phyloP scores from a whole-genome alignment of 306 rosid species.

The Senna tora region DNA sequence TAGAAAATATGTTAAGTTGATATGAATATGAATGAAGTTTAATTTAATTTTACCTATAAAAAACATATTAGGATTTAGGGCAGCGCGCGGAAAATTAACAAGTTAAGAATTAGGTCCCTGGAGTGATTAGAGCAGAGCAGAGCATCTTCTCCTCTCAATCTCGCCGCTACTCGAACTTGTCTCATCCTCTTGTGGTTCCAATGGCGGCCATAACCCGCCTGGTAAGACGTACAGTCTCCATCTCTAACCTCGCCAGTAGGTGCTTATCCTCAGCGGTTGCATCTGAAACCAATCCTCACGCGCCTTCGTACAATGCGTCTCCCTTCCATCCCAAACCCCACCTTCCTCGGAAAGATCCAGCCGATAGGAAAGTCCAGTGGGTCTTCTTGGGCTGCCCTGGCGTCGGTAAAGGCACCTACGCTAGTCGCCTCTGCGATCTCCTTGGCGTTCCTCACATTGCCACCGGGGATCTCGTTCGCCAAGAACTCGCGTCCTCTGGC shows the following conservation, averaged over 20 bases:
- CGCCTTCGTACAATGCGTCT: slow-evolving; percentile 36
- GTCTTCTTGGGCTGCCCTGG: slow-evolving; percentile 90
- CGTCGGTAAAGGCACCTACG: slow-evolving; percentile 93
- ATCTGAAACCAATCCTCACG: slow-evolving; percentile 42
- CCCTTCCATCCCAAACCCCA: slow-evolving; percentile 38
- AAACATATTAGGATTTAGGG: too few species aligned
- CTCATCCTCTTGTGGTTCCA: slow-evolving; percentile 22
- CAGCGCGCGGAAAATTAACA: too few species aligned
- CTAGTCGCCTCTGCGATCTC: slow-evolving; percentile 81
- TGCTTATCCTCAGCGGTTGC: slow-evolving; percentile 45
- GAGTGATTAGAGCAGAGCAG: background rate
- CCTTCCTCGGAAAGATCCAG: slow-evolving; percentile 46
- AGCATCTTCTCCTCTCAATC: background rate
- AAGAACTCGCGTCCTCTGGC: slow-evolving; percentile 81
- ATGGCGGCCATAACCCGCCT: slow-evolving; percentile 88
- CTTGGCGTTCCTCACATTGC: slow-evolving; percentile 87
- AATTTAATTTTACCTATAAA: too few species aligned
- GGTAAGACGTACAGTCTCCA: slow-evolving; percentile 45
- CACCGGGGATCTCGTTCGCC: slow-evolving; percentile 94
- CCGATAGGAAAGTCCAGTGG: slow-evolving; percentile 76
- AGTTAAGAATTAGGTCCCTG: too few species aligned
- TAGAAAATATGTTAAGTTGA: too few species aligned
- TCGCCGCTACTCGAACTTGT: background rate
- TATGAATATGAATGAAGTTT: too few species aligned
- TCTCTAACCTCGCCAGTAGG: slow-evolving; percentile 38